Conservation (phyloP, 2,329 filamentous ascomycete genomes). For the Neophaeococcomyces mojaviensis region DNA sequence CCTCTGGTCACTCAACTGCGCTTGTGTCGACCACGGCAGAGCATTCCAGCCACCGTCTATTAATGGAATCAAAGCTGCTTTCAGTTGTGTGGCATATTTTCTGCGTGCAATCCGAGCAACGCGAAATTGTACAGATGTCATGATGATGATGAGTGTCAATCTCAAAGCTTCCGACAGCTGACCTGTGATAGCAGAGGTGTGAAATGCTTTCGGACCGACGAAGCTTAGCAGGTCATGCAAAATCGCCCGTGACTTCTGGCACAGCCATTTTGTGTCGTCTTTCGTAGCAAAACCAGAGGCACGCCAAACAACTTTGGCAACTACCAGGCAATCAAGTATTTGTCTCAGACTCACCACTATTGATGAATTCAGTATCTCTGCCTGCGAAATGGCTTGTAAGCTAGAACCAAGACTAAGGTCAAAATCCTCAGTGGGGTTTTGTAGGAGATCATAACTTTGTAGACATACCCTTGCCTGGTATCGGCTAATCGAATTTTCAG, state of each 20-base stretch:
- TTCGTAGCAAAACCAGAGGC: slow-evolving; percentile 7
- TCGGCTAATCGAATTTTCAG: background rate
- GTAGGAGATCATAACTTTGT: slow-evolving; percentile 10
- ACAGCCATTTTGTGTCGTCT: slow-evolving; percentile 14
- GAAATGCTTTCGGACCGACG: background rate
- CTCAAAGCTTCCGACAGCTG: background rate
- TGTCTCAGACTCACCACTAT: slow-evolving; percentile 9
- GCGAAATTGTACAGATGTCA: background rate
- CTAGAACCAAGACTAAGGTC: slow-evolving; percentile 8
- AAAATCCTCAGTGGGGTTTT: slow-evolving; percentile 7
- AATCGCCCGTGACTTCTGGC: slow-evolving; percentile 10
- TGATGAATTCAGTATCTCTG: background rate
- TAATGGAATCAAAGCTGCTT: background rate
- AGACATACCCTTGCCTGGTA: background rate
- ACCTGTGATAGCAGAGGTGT: background rate
- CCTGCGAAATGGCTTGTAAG: slow-evolving; percentile 7
- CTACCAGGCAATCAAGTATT: slow-evolving; percentile 12
- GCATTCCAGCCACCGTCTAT: background rate
- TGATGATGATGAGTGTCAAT: background rate
- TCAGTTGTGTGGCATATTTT: background rate
- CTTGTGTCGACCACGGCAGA: background rate
- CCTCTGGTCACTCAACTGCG: background rate
- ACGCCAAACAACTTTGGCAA: slow-evolving; percentile 13
- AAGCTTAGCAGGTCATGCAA: slow-evolving; percentile 8
- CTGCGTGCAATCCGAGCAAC: background rate